Base-by-base conservation (phyloP, 2,329 filamentous ascomycete genomes). In the Teratosphaeria pseudoeucalypti region DNA sequence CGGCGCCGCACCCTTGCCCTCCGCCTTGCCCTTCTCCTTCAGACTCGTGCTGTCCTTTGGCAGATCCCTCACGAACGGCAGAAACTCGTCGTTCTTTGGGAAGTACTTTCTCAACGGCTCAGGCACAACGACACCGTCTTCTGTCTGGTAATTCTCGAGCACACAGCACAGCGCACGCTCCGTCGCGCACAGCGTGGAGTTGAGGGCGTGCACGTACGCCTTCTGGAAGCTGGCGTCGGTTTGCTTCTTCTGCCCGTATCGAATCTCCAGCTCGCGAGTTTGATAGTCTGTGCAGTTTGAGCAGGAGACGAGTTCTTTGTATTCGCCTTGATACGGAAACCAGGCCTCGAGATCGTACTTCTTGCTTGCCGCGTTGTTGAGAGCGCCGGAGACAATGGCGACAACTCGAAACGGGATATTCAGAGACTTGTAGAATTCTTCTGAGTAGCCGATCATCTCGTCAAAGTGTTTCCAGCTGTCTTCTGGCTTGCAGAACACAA, bases 261-360 rank as follows among this genome's bases (percentile, higher is more conserved):
- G 85, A 68, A 99, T 95, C 75, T 97, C 92, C 12, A 99, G 82
- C 67, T 91, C 92, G 59, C 94, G 84, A 27, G 90, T 91, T 79
- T 99, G 94, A 79, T 97, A 97, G 74, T 97, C 92, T 53, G 90
- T 95, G 80, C 94, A 99, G 78, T 99, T 99, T 62, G 90, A 95
- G 82, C 92, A 96, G 23, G 90, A 95, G 56, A 97, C 94, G 32
- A 99, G 84, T 78, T 97, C 94, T 65, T 97, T 97, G 82, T 97
- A 99, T 76, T 97, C 94, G 68, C 88, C 88, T 75, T 97, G 92
- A 81, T 89, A 95, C 16, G 90, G 91, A 75, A 95, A 96, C 90
- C 91, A 95, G 2, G 94, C 92, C 74, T 99, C 94, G 26, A 99
- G 82, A 71, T 99, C 94, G 73, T 87, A 92, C 77, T 99, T 99